phyloP scores from a whole-genome alignment of 371 early-diverging fungal species.

The Mucor mucedo region DNA sequence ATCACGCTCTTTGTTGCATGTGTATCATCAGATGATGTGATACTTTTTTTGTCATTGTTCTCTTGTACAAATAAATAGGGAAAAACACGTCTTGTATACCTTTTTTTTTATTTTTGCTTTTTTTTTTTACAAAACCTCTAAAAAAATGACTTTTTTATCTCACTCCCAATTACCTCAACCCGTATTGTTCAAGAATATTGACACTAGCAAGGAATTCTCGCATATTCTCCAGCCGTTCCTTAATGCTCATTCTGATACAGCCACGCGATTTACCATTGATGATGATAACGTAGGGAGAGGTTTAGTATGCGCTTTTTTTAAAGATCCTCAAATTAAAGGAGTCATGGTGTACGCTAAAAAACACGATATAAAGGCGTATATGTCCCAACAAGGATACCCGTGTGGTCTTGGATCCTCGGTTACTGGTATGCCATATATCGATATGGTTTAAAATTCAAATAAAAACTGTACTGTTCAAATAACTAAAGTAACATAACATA shows the following conservation, averaged over 20 bases:
- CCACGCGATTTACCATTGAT: constrained; percentile 5
- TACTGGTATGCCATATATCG: too few species aligned
- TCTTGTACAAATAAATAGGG: too few species aligned
- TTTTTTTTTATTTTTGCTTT: background rate
- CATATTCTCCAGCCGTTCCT: background rate
- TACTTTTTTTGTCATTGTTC: too few species aligned
- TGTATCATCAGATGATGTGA: too few species aligned
- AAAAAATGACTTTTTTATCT: background rate
- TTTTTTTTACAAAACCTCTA: background rate
- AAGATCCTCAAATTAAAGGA: background rate
- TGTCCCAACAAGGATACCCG: constrained; percentile 4
- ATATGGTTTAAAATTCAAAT: too few species aligned
- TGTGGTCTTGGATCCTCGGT: background rate
- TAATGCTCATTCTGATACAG: background rate
- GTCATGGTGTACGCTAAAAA: constrained; percentile 12
- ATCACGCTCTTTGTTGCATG: too few species aligned
- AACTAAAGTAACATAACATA: too few species aligned
- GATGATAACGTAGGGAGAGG: constrained; percentile 11
- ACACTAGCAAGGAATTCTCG: background rate
- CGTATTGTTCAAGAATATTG: background rate
- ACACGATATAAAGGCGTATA: background rate
- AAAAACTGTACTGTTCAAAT: too few species aligned
- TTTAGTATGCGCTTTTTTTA: background rate
- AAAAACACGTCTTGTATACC: background rate
- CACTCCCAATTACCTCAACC: constrained; percentile 8